A percentile compares a stretch with the other conserved stretches of the same genome.
Conservation (phyloP, 345 rosid species). For the Linum usitatissimum region DNA sequence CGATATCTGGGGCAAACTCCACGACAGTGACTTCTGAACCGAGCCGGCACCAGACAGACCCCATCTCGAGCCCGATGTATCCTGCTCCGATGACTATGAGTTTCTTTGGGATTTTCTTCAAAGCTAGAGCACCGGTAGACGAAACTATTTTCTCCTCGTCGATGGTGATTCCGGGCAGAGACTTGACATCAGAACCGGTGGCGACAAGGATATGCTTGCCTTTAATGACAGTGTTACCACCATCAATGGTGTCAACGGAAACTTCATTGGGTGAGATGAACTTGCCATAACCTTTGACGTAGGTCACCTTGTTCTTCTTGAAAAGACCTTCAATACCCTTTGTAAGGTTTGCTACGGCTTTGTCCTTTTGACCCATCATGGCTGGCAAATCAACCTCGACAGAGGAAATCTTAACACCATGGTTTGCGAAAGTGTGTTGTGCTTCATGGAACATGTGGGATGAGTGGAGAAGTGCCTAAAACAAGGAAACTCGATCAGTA, state of each 20-base stretch:
- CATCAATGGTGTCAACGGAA: conserved; percentile 78
- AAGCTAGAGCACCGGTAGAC: conserved; percentile 84
- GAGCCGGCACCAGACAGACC: conserved; percentile 88
- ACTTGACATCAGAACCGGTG: conserved; percentile 92
- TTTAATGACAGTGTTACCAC: conserved; percentile 62
- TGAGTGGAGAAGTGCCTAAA: conserved; percentile 95
- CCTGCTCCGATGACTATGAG: conserved; percentile 98
- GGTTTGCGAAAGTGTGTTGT: conserved; percentile 64
- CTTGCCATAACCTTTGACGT: conserved; percentile 94
- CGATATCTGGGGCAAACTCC: conserved; percentile 89
- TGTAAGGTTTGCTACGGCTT: conserved; percentile 76
- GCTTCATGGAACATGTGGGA: conserved; percentile 99
- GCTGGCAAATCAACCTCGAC: conserved; percentile 94
- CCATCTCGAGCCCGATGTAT: conserved; percentile 98
- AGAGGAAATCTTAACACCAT: conserved; percentile 79
- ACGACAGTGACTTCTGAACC: conserved; percentile 98
- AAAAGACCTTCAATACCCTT: conserved; percentile 90
- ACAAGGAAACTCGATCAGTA: conserved; percentile 7
- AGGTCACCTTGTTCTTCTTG: conserved; percentile 93
- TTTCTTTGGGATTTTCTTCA: conserved; percentile 76
- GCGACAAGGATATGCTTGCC: conserved; percentile 91
- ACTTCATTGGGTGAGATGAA: conserved; percentile 77
- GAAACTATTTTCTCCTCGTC: conserved; percentile 93
- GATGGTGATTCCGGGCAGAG: conserved; percentile 86
- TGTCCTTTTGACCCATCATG: conserved; percentile 95